Evolutionary conservation across 169 alveolate species (phyloP), one percentile per base, ranked within the genome.

Genomic region (Cryptosporidium viatorum): DNA sequence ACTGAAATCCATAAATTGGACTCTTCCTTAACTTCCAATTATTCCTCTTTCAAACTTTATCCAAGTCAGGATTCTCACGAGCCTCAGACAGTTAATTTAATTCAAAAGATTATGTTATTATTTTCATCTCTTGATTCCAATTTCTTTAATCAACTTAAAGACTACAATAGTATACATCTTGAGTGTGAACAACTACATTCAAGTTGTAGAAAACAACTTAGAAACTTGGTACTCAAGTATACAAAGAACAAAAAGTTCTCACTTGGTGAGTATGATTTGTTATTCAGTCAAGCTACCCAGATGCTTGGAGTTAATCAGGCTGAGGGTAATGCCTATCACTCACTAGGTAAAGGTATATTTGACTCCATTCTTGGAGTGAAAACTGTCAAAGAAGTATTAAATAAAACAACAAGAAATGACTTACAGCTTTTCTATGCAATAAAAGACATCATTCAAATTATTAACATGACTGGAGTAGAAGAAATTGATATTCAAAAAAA

Each of bases 381-480:
- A 41, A 80, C 62, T 65, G 89, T 80, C 16, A 59, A 45, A 33
- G 89, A 80, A 3, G 39, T 80, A 18, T 39, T 80, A 48, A 69
- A 80, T 31, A 80, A 80, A 45, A 80, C 89, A 41, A 59, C 43
- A 29, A 80, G 80, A 50, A 33, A n/a, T 3, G 75, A 80, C 21
- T 21, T 80, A 10, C 74, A 62, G 37, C 37, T 29, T 14, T 8
- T 43, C 6, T 60, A 62, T 39, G 59, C 89, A 23, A 12, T 65
- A 65, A 70, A 80, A 43, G 89, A 80, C 26, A 62, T 80, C 33
- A 21, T 31, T 7, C 60, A 59, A 37, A 80, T 80, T 23, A 80
- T 80, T 5, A 59, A 39, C 37, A 16, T 35, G 29, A 1, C 50
- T 37, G 89, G 43, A n/a, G 50, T 23, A 43, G 60, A 39, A 43